Base-by-base conservation (phyloP, 441 rosid genomes). In the Croton setiger region DNA sequence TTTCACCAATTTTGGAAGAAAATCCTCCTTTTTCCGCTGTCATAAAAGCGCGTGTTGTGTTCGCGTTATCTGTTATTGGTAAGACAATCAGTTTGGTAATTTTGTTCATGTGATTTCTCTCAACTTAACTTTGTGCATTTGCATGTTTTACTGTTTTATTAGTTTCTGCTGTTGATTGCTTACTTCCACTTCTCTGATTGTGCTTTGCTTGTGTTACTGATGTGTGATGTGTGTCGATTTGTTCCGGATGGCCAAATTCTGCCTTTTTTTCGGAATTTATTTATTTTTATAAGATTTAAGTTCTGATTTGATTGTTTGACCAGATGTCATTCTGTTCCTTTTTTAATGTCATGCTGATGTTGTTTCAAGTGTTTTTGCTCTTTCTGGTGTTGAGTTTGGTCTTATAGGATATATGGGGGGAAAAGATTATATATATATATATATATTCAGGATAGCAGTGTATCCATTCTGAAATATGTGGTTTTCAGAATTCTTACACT, bases 1-100 rank as follows among this genome's bases (percentile, higher is more conserved):
- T 35, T 58, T 72, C 52, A 31, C 70, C 60, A 2, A 54, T 52
- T 72, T 41, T 21, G 63, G 67, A 62, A 67, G 69, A 63, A 43
- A 63, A 10, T 57, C 59, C 17, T 36, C 31, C 31, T 27, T 27
- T 27, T 27, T 27, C 31, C 2, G 37, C n/a, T 15, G 36, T 54
- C 55, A 57, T 23, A 15, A 21, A 54, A 64, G 63, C 35, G 58
- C 49, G 64, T 17, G 20, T 18, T 51, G 37, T 20, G 1, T 51
- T 58, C 58, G 7, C 62, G 48, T 7, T 6, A 20, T 10, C 35
- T 31, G 43, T 12, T 47, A 13, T 49, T 45, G 72, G 67, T 75
- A 48, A 57, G 75, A 66, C 41, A 53, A 33, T 63, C 27, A 17
- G 20, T 62, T 63, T 63, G 53, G 37, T 62, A 70, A 64, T 18